These are phyloP conservation scores for Panicum miliaceum DNA, from an alignment of 176 grass and related monocot genomes.

Conservation along the genomic window DNA sequence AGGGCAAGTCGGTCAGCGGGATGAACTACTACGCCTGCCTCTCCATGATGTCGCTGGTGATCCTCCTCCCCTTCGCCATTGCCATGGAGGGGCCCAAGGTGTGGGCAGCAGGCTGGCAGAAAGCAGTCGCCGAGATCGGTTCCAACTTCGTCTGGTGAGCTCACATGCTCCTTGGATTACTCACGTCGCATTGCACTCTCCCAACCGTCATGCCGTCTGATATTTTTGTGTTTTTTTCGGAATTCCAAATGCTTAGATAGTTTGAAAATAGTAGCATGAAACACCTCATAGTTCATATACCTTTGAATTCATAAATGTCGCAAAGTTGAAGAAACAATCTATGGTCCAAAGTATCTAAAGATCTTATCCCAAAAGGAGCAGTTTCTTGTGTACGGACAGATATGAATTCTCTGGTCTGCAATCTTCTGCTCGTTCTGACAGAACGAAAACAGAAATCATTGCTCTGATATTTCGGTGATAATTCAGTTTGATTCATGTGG, in stretches of 20 bases:
- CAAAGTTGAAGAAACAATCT: slow-evolving; percentile 1
- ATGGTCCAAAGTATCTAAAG: background rate
- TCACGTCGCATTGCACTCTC: background rate
- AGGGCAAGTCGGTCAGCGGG: slow-evolving; percentile 85
- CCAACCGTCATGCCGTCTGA: background rate
- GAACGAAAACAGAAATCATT: background rate
- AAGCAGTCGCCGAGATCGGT: slow-evolving; percentile 77
- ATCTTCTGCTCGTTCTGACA: background rate
- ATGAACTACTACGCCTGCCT: slow-evolving; percentile 99
- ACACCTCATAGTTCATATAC: background rate
- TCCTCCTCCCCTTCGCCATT: slow-evolving; percentile 83
- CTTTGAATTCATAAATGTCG: background rate
- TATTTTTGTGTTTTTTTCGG: background rate
- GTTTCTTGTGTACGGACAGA: slow-evolving; percentile 18
- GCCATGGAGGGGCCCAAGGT: slow-evolving; percentile 91
- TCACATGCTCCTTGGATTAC: slow-evolving; percentile 43
- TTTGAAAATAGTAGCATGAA: background rate
- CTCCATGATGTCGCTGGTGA: slow-evolving; percentile 85
- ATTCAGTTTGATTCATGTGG: slow-evolving; percentile 35
- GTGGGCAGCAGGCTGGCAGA: slow-evolving; percentile 94
- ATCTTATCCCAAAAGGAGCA: slow-evolving; percentile 10
- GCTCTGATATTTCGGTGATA: slow-evolving; percentile 16
- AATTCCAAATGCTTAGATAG: background rate
- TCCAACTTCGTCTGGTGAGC: slow-evolving; percentile 86
- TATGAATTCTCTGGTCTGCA: slow-evolving; percentile 25